These are phyloP conservation scores for Takakia lepidozioides DNA, from an alignment of 225 moss, liverwort and hornwort genomes.

Conservation along the genomic window DNA sequence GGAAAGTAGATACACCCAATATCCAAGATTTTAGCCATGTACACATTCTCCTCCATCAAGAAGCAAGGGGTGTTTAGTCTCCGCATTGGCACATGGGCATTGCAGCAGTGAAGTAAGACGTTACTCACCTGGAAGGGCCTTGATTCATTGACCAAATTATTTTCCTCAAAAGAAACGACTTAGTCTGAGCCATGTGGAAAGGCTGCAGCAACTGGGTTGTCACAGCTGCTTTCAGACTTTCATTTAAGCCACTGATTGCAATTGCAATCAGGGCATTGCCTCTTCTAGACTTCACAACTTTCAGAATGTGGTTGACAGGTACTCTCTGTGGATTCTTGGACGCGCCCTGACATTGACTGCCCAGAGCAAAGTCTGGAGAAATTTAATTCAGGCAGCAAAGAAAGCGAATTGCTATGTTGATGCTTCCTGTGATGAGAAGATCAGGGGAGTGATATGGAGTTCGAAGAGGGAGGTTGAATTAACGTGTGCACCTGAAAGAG, in stretches of 20 bases:
- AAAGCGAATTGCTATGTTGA: constrained; percentile 35
- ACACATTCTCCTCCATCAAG: no score
- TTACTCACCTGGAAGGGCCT: neutral
- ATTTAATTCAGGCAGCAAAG: constrained; percentile 48
- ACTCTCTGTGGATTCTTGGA: constrained; percentile 72
- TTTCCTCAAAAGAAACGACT: neutral
- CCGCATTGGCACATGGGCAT: no score
- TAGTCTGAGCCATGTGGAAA: neutral
- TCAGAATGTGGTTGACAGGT: constrained; percentile 34
- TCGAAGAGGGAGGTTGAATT: no score
- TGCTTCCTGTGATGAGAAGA: constrained; percentile 33
- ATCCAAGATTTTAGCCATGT: no score
- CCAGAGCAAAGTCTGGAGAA: constrained; percentile 52
- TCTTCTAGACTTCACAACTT: neutral
- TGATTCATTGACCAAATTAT: neutral
- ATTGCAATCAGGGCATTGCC: neutral
- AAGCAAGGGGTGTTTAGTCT: no score
- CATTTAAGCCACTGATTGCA: neutral
- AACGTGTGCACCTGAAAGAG: no score
- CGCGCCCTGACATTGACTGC: constrained; percentile 49
- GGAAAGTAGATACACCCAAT: no score
- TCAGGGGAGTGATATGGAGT: no score
- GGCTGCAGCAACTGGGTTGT: neutral
- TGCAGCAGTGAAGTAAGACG: no score
- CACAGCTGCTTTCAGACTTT: neutral